phyloP scores from a whole-genome alignment of 2,329 filamentous ascomycete species.

The Trichoderma sp. region DNA sequence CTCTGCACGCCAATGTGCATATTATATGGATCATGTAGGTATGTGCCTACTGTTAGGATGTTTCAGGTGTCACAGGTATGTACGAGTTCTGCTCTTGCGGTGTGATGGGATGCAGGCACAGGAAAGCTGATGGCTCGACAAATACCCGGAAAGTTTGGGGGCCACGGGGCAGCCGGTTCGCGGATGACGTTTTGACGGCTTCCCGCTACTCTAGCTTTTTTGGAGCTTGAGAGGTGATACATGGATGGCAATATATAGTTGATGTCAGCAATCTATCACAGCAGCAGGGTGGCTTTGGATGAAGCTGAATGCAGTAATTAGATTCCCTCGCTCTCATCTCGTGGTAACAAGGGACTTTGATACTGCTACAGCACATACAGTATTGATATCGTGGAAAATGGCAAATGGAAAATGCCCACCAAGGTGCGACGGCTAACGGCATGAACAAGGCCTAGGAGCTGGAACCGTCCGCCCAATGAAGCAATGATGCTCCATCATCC shows the following conservation, averaged over 20 bases:
- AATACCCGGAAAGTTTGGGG: not conserved
- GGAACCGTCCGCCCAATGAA: not conserved
- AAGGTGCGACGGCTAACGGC: not conserved
- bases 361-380: not conserved
- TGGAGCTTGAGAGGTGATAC: not conserved
- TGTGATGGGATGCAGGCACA: not conserved
- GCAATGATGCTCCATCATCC: not conserved
- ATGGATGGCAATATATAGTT: no score
- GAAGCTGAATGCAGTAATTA: not conserved
- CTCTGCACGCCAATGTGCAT: constrained; percentile 1
- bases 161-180: not conserved
- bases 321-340: not conserved
- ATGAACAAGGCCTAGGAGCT: not conserved
- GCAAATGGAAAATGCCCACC: no score
- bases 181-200: not conserved
- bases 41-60: not conserved
- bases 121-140: not conserved
- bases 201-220: not conserved
- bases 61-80: not conserved
- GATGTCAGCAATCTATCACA: not conserved
- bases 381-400: no score
- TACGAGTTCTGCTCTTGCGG: not conserved
- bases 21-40: not conserved
- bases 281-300: not conserved
- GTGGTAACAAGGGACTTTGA: not conserved